A percentile compares a stretch with the other conserved stretches of the same genome.
Evolutionary conservation across 1,284 basidiomycete species (phyloP).

Genomic region (Ustilago tritici): DNA sequence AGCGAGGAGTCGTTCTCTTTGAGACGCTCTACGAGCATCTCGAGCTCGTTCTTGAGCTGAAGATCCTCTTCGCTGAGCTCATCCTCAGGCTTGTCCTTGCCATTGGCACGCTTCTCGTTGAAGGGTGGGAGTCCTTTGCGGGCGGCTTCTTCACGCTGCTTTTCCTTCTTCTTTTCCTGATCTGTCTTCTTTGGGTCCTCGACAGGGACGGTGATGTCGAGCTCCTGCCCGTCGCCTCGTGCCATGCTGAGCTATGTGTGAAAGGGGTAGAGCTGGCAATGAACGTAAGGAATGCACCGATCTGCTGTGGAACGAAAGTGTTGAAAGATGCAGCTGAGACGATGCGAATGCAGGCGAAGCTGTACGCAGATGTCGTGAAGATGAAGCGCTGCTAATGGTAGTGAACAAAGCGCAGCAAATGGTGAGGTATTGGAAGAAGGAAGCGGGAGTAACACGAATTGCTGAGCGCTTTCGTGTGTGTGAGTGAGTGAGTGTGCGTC

Average conservation of each 20-base stretch:
- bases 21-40: conserved; percentile 95
- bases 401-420: background rate
- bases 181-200: conserved; percentile 53
- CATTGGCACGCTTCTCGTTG: conserved; percentile 36
- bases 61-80: conserved; percentile 91
- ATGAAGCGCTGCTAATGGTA: background rate
- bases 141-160: conserved; percentile 51
- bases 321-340: background rate
- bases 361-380: background rate
- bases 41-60: conserved; percentile 92
- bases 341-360: background rate
- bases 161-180: conserved; percentile 50
- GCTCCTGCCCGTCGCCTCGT: conserved; percentile 50
- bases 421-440: background rate
- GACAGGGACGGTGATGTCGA: conserved; percentile 53
- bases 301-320: background rate
- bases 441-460: conserved; percentile 32
- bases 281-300: conserved; percentile 2
- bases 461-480: conserved; percentile 9
- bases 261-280: background rate
- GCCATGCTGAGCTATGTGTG: conserved; percentile 38
- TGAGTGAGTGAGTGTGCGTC: conserved; percentile 24
- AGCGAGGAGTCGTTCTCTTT: conserved; percentile 88
- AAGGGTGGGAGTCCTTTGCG: conserved; percentile 47
- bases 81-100: conserved; percentile 77